phyloP scores from a whole-genome alignment of 306 rosid species.

The Luffa acutangula region DNA sequence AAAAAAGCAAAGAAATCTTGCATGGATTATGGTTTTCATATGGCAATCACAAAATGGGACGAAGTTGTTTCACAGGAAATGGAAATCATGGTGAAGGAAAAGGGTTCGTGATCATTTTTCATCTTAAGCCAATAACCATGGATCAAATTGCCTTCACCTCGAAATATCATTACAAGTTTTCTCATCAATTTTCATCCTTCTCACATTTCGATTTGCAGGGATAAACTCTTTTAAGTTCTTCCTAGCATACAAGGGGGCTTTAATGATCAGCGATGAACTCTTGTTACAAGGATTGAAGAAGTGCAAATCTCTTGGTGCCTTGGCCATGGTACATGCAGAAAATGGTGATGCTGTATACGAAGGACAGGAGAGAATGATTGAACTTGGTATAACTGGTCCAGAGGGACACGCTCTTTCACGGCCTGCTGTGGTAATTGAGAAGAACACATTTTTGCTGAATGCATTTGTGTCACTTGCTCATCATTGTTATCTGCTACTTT shows the following conservation, averaged over 20 bases:
- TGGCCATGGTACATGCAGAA: slow-evolving; percentile 99
- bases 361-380: slow-evolving; percentile 87
- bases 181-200: neutral
- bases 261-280: slow-evolving; percentile 82
- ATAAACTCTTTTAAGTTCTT: slow-evolving; percentile 95
- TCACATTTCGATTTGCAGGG: slow-evolving; percentile 29
- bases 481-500: neutral
- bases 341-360: slow-evolving; percentile 84
- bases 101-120: slow-evolving; percentile 37
- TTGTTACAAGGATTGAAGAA: slow-evolving; percentile 69
- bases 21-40: slow-evolving; percentile 95
- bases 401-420: slow-evolving; percentile 95
- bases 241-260: slow-evolving; percentile 82
- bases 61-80: slow-evolving; percentile 67
- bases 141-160: neutral
- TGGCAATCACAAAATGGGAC: slow-evolving; percentile 95
- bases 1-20: slow-evolving; percentile 68
- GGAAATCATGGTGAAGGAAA: slow-evolving; percentile 80
- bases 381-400: slow-evolving; percentile 93
- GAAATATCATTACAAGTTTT: neutral
- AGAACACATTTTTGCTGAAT: neutral
- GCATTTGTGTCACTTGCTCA: neutral
- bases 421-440: slow-evolving; percentile 61
- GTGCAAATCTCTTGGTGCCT: slow-evolving; percentile 94
- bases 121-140: neutral